Evolutionary conservation across 805 yeast genomes (phyloP), one percentile per base, ranked within the genome.

Genomic region (Kuraishia floccosa): DNA sequence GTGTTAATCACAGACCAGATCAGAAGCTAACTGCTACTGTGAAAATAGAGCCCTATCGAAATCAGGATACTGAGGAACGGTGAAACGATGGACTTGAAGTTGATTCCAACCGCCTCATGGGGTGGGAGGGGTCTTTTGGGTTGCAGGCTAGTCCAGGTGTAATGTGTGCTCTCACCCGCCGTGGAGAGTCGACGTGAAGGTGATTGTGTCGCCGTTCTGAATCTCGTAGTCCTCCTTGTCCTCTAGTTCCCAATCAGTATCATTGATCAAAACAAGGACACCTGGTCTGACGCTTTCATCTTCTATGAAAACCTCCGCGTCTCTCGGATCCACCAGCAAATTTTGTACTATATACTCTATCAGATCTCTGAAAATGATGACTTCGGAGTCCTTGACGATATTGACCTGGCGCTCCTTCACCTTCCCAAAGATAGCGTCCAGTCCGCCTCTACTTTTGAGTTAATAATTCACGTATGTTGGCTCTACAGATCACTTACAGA

Each of bases 161-260:
- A 49, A 10, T 12, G n/a, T 18, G 9, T 11, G 18, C 20, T 25
- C 10, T 46, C 49, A 89, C 28, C 98, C 98, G 4, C 98, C 98
- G 44, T 89, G 98, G 37, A 89, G 60, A 3, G 98, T 91, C 25
- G 94, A 81, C 2, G 96, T 89, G 46, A 89, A 89, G 3, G 93
- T 74, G 24, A 89, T 67, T 15, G 72, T 63, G 52, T 89, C 98
- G 9, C 81, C 77, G 29, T 68, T 56, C 51, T 83, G 80, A 11
- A 91, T 51, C n/a, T 63, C 72, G 46, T 86, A 86, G 7, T 72
- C 79, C 43, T 83, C 86, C 52, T 78, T 86, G 8, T 85, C 97
- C 50, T 86, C 94, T 10, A 89, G 56, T 47, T 89, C 98, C 97
- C 97, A 89, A 56, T 89, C 98, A 0, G 94, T 76, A 49, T 89